Conservation (phyloP, 2,329 filamentous ascomycete genomes). For the Ascosphaera apis region DNA sequence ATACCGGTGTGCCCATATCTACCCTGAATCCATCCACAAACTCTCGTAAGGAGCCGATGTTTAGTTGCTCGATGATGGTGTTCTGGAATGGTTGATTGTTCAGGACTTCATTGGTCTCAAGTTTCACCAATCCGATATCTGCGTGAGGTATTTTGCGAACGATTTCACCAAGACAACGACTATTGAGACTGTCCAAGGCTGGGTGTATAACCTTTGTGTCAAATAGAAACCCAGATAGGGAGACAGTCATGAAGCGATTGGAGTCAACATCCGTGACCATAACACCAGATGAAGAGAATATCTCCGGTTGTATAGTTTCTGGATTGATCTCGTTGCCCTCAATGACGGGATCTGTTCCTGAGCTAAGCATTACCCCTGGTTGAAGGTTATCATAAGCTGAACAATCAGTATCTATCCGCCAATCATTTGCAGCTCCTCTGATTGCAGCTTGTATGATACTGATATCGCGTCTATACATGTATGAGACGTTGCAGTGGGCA, state of each 20-base stretch:
- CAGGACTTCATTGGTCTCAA: constrained; percentile 1
- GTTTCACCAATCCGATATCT: constrained; percentile 2
- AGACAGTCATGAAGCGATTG: constrained; percentile 2
- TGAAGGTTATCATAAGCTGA: constrained; percentile 3
- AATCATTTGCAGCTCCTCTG: not conserved
- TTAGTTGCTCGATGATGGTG: not conserved
- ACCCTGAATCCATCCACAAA: not conserved
- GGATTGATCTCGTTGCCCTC: not conserved
- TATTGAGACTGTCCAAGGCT: not conserved
- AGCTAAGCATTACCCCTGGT: constrained; percentile 5
- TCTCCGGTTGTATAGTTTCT: not conserved
- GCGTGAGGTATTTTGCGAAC: constrained; percentile 1
- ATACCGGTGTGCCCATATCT: not conserved
- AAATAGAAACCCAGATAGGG: not conserved
- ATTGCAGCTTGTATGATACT: not conserved
- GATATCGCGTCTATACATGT: constrained; percentile 5
- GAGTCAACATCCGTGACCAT: constrained; percentile 1
- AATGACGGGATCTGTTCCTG: constrained; percentile 1
- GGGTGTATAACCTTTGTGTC: constrained; percentile 3
- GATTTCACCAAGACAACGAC: not conserved
- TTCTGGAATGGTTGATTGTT: constrained; percentile 2
- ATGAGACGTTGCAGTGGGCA: constrained; percentile 4
- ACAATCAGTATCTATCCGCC: constrained; percentile 2
- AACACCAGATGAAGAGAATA: constrained; percentile 3
- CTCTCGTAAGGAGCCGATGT: not conserved